Percentiles rank a stretch among this genome's conserved stretches.
Evolutionary conservation across 768 basidiomycete species (phyloP).

Genomic region (Hemileccinum rubropunctum): DNA sequence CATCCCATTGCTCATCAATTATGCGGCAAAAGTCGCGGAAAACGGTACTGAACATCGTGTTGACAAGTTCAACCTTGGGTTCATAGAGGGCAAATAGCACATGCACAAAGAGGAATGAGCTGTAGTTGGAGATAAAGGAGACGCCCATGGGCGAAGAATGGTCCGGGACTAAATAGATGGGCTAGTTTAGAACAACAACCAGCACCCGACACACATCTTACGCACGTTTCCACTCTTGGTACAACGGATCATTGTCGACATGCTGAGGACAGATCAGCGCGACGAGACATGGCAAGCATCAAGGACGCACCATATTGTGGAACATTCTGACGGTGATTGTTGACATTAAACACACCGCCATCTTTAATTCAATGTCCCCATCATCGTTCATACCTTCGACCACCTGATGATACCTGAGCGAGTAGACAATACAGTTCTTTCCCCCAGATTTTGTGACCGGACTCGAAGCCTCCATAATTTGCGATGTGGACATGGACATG

Average conservation of each 20-base stretch:
- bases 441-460: constrained; percentile 9
- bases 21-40: constrained; percentile 21
- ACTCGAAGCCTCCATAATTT: constrained; percentile 11
- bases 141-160: constrained; percentile 15
- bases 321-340: constrained; percentile 22
- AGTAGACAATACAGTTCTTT: constrained; percentile 21
- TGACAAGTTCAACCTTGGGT: constrained; percentile 19
- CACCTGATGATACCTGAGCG: constrained; percentile 15
- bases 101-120: constrained; percentile 22
- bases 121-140: constrained; percentile 21
- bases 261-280: constrained; percentile 7
- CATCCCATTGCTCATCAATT: constrained; percentile 23
- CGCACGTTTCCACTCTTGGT: constrained; percentile 8
- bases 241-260: constrained; percentile 11
- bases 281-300: not conserved
- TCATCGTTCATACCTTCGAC: constrained; percentile 8
- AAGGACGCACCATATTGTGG: constrained; percentile 13
- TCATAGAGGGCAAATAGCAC: constrained; percentile 22
- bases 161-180: constrained; percentile 5
- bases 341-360: constrained; percentile 21
- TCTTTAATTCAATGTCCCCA: constrained; percentile 9
- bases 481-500: constrained; percentile 15
- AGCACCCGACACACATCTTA: too few relatives aligned
- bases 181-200: too few relatives aligned
- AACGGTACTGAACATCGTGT: constrained; percentile 20